Evolutionary conservation across 371 early-diverging fungal species (phyloP).

Genomic region (Apophysomyces variabilis): DNA sequence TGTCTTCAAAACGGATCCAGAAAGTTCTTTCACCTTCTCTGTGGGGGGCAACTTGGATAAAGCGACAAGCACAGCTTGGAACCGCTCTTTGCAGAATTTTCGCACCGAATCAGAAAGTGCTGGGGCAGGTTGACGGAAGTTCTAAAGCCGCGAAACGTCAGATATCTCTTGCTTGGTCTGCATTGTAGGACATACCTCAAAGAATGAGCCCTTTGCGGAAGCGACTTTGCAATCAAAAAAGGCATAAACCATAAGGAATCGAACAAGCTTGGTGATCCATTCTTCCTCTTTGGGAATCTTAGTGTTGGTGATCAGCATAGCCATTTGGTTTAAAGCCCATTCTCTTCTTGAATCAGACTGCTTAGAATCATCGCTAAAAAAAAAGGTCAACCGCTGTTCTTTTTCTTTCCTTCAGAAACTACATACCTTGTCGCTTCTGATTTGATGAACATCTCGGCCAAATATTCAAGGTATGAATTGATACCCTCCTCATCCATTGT

Average conservation of each 20-base stretch:
- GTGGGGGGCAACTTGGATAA: slow-evolving; percentile 62
- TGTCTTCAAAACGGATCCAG: slow-evolving; percentile 40
- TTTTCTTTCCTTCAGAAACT: neutral
- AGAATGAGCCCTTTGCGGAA: slow-evolving; percentile 31
- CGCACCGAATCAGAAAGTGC: slow-evolving; percentile 58
- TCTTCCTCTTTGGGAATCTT: slow-evolving; percentile 76
- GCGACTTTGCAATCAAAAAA: slow-evolving; percentile 67
- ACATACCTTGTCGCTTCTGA: neutral
- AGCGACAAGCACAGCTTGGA: slow-evolving; percentile 70
- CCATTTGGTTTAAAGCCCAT: slow-evolving; percentile 86
- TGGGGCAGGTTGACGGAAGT: slow-evolving; percentile 55
- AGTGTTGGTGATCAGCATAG: slow-evolving; percentile 69
- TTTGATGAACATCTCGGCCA: slow-evolving; percentile 68
- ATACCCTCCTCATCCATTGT: slow-evolving; percentile 73
- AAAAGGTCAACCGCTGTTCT: neutral
- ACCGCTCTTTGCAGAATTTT: slow-evolving; percentile 61
- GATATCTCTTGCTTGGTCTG: neutral
- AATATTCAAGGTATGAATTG: slow-evolving; percentile 70
- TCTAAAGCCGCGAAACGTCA: slow-evolving; percentile 16
- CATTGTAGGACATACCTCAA: slow-evolving; percentile 31
- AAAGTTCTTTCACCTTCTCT: slow-evolving; percentile 45
- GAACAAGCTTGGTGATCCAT: slow-evolving; percentile 66
- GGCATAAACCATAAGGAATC: slow-evolving; percentile 74
- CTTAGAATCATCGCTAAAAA: slow-evolving; percentile 28
- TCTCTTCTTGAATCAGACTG: slow-evolving; percentile 62